Base-by-base conservation (phyloP, 805 yeast genomes). In the Jamesozyma spencerorum region DNA sequence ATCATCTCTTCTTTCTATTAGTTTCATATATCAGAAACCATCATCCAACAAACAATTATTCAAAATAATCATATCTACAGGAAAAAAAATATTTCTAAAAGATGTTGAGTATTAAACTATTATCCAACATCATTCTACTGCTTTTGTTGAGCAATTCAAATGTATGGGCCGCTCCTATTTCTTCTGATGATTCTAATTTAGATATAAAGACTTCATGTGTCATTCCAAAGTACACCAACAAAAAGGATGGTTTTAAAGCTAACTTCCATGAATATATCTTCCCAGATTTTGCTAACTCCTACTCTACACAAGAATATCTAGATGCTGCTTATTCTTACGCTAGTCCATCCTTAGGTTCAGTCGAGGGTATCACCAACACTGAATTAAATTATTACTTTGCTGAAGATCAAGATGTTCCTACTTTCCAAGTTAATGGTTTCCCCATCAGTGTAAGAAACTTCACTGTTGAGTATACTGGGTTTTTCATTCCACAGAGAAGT, bases 401-500 rank as follows among this genome's bases (percentile, higher is more conserved):
- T 31, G 19, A n/a, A 13, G 19, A 17, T 17, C 34, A 31, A 31
- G 34, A 31, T 31, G 17, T 31, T 17, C 17, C 34, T 31, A 17
- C n/a, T 12, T 31, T 14, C 17, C 19, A 31, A 31, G 34, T 31
- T 17, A 31, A 31, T 31, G 34, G 34, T 6, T 31, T 31, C 17
- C n/a, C n/a, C 19, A 31, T 31, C 12, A 31, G 19, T 31, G 34
- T 31, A 13, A 31, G 18, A 5, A 31, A 31, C 17, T 31, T 31
- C 17, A 32, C 35, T 19, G 24, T 32, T 15, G 35, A 32, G 19
- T 32, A 18, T 32, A 18, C 24, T 18, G 35, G 35, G 24, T 32
- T 18, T 13, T 32, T 32, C 14, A 19, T 32, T 32, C 35, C 35
- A 18, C 18, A 32, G n/a, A 32, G n/a, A 4, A 18, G 26, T 32